phyloP scores from a whole-genome alignment of 257 asterid genomes.

The Forsythia viridissima region DNA sequence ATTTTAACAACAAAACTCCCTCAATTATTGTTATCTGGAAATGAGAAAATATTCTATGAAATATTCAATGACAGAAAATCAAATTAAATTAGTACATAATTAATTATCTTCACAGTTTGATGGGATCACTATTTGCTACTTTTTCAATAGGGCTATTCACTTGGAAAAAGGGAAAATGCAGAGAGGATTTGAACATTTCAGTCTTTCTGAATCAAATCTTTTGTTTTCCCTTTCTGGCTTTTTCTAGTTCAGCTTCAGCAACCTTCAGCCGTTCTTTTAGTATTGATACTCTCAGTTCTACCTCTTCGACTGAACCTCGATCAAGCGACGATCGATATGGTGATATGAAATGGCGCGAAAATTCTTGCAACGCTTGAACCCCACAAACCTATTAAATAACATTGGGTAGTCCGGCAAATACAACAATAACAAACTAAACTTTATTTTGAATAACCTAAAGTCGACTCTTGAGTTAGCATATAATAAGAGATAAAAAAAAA shows the following conservation, averaged over 20 bases:
- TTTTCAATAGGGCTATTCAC: neutral
- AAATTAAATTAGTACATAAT: no score
- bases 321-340: constrained; percentile 61
- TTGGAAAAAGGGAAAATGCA: no score
- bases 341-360: constrained; percentile 57
- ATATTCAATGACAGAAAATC: no score
- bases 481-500: no score
- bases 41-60: neutral
- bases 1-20: neutral
- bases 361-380: constrained; percentile 66
- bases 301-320: constrained; percentile 64
- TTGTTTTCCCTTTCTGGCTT: constrained; percentile 68
- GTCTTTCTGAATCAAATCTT: constrained; percentile 37
- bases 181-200: neutral
- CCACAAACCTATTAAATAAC: constrained; percentile 67
- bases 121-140: neutral
- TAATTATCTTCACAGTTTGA: no score
- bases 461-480: no score
- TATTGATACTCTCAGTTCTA: constrained; percentile 56
- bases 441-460: no score
- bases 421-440: neutral
- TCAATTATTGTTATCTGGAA: neutral
- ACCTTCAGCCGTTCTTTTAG: constrained; percentile 57
- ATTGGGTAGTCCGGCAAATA: neutral
- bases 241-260: constrained; percentile 76